Percentiles rank a stretch among this genome's conserved stretches.
These are phyloP conservation scores for Leishmania aethiopica DNA, from an alignment of 208 protist genomes.

Conservation along the genomic window DNA sequence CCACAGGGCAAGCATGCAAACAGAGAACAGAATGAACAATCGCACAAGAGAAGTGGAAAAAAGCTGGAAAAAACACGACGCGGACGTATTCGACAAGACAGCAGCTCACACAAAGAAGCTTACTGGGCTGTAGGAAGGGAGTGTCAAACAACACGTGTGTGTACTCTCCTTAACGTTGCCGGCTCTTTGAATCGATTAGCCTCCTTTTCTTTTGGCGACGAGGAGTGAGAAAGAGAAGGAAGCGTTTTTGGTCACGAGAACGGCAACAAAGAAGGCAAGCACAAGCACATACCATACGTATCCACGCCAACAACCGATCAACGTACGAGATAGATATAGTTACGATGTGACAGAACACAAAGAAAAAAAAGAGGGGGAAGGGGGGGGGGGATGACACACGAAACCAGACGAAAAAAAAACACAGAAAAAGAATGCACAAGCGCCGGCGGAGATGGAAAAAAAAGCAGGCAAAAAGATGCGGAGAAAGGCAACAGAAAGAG, in stretches of 20 bases:
- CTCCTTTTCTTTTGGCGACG: not conserved
- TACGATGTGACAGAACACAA: not conserved
- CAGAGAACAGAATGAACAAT: not conserved
- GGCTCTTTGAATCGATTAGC: not conserved
- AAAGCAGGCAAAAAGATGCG: not conserved
- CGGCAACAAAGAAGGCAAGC: not conserved
- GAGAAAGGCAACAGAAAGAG: not conserved
- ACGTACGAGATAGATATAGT: not conserved
- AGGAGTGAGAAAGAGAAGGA: not conserved
- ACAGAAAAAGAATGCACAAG: not conserved
- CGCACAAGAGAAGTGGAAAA: not conserved
- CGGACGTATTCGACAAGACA: not conserved
- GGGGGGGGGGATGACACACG: not conserved
- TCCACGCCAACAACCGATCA: not conserved
- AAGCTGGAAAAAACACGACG: not conserved
- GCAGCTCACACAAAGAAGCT: not conserved
- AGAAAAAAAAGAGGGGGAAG: not conserved
- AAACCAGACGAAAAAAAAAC: not conserved
- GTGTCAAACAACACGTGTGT: not conserved
- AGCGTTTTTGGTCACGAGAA: not conserved
- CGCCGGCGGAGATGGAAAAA: not conserved
- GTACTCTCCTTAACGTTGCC: not conserved
- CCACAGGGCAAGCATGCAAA: not conserved
- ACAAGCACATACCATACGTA: not conserved
- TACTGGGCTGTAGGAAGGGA: not conserved